Evolutionary conservation across 2,329 filamentous ascomycete species (phyloP).

Genomic region (Fragosphaeria purpurea): DNA sequence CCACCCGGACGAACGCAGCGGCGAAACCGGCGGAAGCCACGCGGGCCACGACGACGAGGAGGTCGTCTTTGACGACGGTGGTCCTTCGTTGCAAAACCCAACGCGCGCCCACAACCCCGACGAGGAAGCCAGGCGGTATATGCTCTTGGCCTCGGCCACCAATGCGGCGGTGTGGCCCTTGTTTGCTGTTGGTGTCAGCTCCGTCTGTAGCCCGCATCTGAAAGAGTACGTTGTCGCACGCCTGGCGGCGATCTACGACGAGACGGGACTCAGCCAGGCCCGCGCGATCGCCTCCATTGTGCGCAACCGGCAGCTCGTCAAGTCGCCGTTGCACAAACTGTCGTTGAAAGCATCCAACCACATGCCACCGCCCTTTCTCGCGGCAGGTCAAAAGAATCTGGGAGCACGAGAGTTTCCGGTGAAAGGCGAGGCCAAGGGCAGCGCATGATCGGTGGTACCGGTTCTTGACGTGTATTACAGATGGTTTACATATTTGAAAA

Average conservation of each 20-base stretch:
- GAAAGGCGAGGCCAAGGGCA: background rate
- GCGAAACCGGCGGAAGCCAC: background rate
- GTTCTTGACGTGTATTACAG: no score
- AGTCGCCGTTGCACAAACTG: constrained; percentile 10
- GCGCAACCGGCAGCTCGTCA: constrained; percentile 23
- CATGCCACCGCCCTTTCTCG: background rate
- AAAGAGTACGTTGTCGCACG: constrained; percentile 34
- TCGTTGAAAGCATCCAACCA: background rate
- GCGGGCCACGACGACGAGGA: constrained; percentile 1
- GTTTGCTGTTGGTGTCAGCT: constrained; percentile 38
- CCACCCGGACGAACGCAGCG: background rate
- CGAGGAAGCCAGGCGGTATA: constrained; percentile 33
- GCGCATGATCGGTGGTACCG: background rate
- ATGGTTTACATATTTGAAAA: no score
- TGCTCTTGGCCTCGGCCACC: constrained; percentile 38
- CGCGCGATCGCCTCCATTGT: constrained; percentile 32
- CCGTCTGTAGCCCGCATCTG: constrained; percentile 30
- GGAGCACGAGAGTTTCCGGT: background rate
- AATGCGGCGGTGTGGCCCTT: constrained; percentile 41
- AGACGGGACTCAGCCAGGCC: constrained; percentile 37
- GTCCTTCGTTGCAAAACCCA: constrained; percentile 31
- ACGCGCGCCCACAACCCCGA: constrained; percentile 24
- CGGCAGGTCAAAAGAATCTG: background rate
- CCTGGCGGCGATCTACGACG: constrained; percentile 33
- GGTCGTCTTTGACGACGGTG: constrained; percentile 14